A percentile compares a stretch with the other conserved stretches of the same genome.
Conservation (phyloP, 169 alveolate species). For the Cryptosporidium felis region DNA sequence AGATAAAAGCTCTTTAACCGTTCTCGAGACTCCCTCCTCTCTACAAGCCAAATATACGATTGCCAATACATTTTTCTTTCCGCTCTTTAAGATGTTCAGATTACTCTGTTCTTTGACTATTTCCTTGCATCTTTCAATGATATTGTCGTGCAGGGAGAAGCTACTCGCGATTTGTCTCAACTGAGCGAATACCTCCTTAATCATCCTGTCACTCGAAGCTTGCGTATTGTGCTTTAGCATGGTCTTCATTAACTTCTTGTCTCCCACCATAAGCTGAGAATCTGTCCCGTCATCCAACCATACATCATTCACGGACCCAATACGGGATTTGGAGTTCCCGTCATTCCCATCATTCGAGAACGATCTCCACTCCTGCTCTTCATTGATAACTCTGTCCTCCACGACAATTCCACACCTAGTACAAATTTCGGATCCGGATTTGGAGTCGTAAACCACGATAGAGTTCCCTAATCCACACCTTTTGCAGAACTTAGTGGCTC, state of each 20-base stretch:
- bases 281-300: conserved; percentile 88
- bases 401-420: conserved; percentile 85
- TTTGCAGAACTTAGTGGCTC: conserved; percentile 75
- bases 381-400: conserved; percentile 83
- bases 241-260: conserved; percentile 43
- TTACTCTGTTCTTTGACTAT: conserved; percentile 80
- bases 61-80: conserved; percentile 81
- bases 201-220: conserved; percentile 76
- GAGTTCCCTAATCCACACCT: conserved; percentile 80
- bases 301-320: conserved; percentile 86
- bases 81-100: conserved; percentile 77
- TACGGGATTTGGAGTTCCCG: conserved; percentile 84
- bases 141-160: conserved; percentile 81
- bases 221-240: conserved; percentile 42
- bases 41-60: conserved; percentile 88
- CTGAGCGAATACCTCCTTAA: conserved; percentile 80
- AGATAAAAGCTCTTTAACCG: conserved; percentile 83
- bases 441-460: conserved; percentile 80
- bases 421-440: conserved; percentile 88
- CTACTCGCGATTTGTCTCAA: conserved; percentile 82
- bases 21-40: conserved; percentile 87
- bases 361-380: conserved; percentile 90
- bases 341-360: conserved; percentile 82
- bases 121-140: conserved; percentile 85
- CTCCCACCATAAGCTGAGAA: conserved; percentile 85